Percentiles rank a stretch among this genome's conserved stretches.
These are phyloP conservation scores for Leishmania major DNA, from an alignment of 208 protist genomes.

Conservation along the genomic window DNA sequence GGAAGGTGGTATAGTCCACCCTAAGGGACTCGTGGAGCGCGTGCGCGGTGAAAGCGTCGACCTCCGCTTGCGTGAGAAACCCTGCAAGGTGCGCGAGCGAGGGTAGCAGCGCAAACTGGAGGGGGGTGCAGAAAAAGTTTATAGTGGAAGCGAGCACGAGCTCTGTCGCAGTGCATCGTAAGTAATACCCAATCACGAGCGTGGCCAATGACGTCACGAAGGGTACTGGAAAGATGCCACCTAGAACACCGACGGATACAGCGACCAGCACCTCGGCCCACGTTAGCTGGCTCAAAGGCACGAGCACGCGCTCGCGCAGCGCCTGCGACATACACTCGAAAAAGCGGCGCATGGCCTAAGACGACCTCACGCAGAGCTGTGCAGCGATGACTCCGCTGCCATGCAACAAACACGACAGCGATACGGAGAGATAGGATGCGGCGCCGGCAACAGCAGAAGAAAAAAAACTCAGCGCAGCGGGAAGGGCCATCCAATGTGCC, in stretches of 20 bases:
- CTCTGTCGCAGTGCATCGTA: conserved; percentile 28
- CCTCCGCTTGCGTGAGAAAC: conserved; percentile 14
- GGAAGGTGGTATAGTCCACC: conserved; percentile 26
- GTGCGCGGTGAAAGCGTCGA: conserved; percentile 28
- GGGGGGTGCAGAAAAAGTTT: conserved; percentile 50
- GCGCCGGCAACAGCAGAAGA: not conserved
- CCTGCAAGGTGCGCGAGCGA: conserved; percentile 29
- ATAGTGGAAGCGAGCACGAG: conserved; percentile 35
- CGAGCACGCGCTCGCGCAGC: conserved; percentile 33
- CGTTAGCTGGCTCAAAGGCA: conserved; percentile 34
- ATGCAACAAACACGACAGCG: not conserved
- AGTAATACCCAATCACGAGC: conserved; percentile 13
- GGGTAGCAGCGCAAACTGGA: conserved; percentile 51
- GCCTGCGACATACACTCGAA: conserved; percentile 10
- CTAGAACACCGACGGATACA: conserved; percentile 38
- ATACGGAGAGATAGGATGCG: not conserved
- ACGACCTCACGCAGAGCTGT: not conserved
- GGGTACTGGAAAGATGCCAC: conserved; percentile 66
- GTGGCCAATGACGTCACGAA: conserved; percentile 46
- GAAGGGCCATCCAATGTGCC: not conserved
- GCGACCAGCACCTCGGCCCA: conserved; percentile 25
- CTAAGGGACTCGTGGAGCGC: conserved; percentile 26
- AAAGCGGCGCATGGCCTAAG: conserved; percentile 2
- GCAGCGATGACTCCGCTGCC: not conserved
- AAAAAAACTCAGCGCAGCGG: too few species aligned